phyloP scores from a whole-genome alignment of 179 eudicot species.

The Camellia oleifera region DNA sequence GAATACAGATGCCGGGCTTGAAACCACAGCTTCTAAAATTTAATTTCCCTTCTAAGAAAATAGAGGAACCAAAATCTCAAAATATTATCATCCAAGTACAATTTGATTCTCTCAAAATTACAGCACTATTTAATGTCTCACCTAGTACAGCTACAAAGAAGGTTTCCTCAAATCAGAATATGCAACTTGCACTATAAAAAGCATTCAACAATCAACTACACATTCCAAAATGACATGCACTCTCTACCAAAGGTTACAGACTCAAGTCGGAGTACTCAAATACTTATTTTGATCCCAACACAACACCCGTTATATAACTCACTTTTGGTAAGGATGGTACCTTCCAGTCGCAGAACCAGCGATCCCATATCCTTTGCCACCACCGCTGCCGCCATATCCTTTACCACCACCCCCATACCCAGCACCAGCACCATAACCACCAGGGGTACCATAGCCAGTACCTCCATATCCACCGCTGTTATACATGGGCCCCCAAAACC shows the following conservation, averaged over 20 bases:
- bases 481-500: constrained; percentile 29
- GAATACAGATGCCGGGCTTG: background rate
- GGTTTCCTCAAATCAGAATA: constrained; percentile 1
- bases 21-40: constrained; percentile 10
- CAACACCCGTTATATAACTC: background rate
- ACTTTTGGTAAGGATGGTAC: constrained; percentile 50
- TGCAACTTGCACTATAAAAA: background rate
- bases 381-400: constrained; percentile 29
- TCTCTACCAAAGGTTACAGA: background rate
- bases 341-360: constrained; percentile 34
- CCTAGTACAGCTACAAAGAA: background rate
- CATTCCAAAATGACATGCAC: background rate
- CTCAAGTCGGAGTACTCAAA: background rate
- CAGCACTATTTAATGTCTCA: background rate
- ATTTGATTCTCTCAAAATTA: constrained; percentile 14
- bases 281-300: background rate
- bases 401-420: constrained; percentile 23
- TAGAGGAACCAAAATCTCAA: background rate
- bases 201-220: background rate
- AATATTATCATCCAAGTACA: background rate
- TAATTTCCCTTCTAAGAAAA: background rate
- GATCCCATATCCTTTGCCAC: constrained; percentile 25
- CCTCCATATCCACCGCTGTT: constrained; percentile 38
- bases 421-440: constrained; percentile 28
- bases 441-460: constrained; percentile 28